Percentiles rank a stretch among this genome's conserved stretches.
These are phyloP conservation scores for Populus ilicifolia DNA, from an alignment of 345 rosid genomes.

Conservation along the genomic window DNA sequence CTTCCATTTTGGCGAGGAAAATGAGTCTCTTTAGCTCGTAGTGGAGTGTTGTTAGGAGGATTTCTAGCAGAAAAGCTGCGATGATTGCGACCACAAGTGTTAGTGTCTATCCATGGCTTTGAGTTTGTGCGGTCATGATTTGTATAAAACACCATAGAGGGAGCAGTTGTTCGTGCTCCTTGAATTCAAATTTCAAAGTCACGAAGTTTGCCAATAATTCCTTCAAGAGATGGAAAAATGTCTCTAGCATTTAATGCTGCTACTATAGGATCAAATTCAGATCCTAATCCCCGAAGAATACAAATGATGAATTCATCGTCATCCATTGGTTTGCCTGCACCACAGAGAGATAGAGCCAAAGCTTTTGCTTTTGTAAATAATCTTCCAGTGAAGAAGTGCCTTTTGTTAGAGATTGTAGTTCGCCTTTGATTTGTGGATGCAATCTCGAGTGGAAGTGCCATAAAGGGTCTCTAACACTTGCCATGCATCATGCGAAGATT, in stretches of 20 bases:
- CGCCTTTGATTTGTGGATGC: background rate
- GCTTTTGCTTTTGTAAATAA: too few relatives aligned
- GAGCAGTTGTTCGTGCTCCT: background rate
- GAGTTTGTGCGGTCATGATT: background rate
- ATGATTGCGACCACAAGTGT: background rate
- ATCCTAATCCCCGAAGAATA: background rate
- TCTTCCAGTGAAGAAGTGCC: background rate
- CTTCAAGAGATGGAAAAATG: background rate
- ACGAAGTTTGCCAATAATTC: background rate
- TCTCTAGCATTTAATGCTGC: background rate
- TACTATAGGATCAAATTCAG: background rate
- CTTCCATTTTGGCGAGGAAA: background rate
- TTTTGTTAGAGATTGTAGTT: too few relatives aligned
- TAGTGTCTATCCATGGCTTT: background rate
- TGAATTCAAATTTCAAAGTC: background rate
- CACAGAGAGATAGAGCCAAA: background rate
- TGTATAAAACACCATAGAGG: background rate
- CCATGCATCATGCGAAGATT: background rate
- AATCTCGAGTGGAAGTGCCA: background rate
- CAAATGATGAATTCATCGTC: background rate
- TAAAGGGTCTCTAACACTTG: background rate
- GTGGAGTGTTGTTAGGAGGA: background rate
- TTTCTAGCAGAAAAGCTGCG: background rate
- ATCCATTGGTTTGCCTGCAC: background rate
- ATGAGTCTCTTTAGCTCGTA: background rate